Evolutionary conservation across 331 rosid species (phyloP).

Genomic region (Phaseolus coccineus): DNA sequence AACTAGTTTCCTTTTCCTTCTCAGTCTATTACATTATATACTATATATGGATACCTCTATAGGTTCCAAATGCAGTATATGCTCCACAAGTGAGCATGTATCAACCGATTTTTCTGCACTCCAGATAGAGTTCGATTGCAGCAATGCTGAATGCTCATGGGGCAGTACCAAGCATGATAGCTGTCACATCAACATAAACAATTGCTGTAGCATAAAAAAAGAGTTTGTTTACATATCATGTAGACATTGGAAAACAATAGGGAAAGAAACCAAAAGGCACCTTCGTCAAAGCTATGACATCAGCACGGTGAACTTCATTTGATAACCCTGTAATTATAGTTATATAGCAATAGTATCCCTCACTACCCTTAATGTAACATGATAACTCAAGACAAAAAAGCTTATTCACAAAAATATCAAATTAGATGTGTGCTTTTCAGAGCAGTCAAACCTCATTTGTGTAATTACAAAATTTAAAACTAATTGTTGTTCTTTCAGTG

Average conservation of each 20-base stretch:
- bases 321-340: slow-evolving; percentile 55
- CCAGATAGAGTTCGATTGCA: slow-evolving; percentile 90
- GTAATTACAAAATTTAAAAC: neutral
- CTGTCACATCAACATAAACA: slow-evolving; percentile 62
- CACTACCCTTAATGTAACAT: neutral
- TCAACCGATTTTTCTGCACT: slow-evolving; percentile 73
- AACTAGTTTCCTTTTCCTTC: slow-evolving; percentile 16
- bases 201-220: slow-evolving; percentile 30
- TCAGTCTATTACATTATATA: slow-evolving; percentile 3
- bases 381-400: slow-evolving; percentile 34
- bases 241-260: slow-evolving; percentile 33
- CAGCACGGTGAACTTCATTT: slow-evolving; percentile 68
- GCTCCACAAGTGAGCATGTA: slow-evolving; percentile 81
- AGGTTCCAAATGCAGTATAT: slow-evolving; percentile 89
- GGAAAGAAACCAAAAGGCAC: slow-evolving; percentile 48
- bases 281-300: slow-evolving; percentile 81
- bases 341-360: slow-evolving; percentile 27
- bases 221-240: neutral
- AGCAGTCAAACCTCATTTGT: neutral
- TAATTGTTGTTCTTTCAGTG: neutral
- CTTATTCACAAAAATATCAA: slow-evolving; percentile 28
- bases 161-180: slow-evolving; percentile 83
- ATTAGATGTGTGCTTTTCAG: neutral
- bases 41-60: slow-evolving; percentile 69
- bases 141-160: slow-evolving; percentile 64